Base-by-base conservation (phyloP, 2,329 filamentous ascomycete species). In the Apiospora malaysiana region DNA sequence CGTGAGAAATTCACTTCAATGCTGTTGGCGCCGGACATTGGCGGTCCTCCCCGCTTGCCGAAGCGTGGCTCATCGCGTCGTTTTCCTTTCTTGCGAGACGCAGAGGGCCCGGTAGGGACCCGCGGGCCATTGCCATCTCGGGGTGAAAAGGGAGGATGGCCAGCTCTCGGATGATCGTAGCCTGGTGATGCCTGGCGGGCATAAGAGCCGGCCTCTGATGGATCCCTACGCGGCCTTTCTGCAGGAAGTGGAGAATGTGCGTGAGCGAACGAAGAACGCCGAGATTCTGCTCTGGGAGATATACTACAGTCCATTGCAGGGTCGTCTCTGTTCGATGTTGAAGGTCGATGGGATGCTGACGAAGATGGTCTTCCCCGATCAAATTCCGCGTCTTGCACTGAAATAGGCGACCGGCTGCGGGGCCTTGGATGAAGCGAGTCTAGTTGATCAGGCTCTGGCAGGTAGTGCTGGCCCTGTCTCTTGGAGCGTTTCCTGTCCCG, bases 1-100 rank as follows among this genome's bases (percentile, higher is more conserved):
- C 78, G 72, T 9, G 80, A 79, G 83, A 87, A 85, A 43, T 85
- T 85, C 71, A 86, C 85, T 75, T 88, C 86, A 49, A 85, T 79
- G 68, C 85, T 87, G 16, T 86, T 85, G 14, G 84, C 82, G 23
- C 85, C 85, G 23, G 86, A 85, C 63, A 81, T 81, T 66, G 81
- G 77, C 69, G 81, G 78, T 23, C 46, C 67, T 25, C 78, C 77
- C 27, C 77, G 75, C 18, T 81, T 79, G 66, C 81, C 78, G 71
- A 82, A 82, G 72, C 81, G 80, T 69, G 79, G 75, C 56, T 82
- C 80, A 70, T 83, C 83, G 63, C 83, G 82, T 73, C 78, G 80
- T 73, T 79, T 82, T 40, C 78, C 75, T 77, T 81, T 82, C 71
- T 79, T 80, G 74, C 78, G 77, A 70, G 77, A 74, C n/a, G 76